Evolutionary conservation across 2,329 filamentous ascomycete genomes (phyloP), one percentile per base, ranked within the genome.

Genomic region (Pyricularia sp.): DNA sequence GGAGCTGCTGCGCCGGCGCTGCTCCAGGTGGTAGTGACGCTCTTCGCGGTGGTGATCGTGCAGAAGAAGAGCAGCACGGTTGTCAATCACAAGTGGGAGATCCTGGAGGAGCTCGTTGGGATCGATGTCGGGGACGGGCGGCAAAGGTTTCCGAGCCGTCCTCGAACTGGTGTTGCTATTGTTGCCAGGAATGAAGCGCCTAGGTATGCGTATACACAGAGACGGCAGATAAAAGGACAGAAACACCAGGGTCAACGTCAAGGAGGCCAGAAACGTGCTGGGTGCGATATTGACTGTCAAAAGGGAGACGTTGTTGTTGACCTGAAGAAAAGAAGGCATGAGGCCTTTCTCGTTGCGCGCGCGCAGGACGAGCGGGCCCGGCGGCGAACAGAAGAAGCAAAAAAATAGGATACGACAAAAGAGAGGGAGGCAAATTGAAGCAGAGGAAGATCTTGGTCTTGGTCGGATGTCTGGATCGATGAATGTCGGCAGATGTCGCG

Each of bases 301-400:
- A 69, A 86, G 78, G 66, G 82, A 83, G 72, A 86, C 78, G 79
- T 84, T 82, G 74, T 83, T 86, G 75, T 85, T 83, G 69, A 86
- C 80, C 64, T 82, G 82, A 69, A 86, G 75, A 73, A 86, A 77
- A 66, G 83, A 83, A 77, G 80, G 80, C 83, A 85, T 85, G 53
- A 57, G 53, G 53, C 53, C 53, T 57, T 57, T 57, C 24, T 24
- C 53, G 22, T 57, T 57, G 49, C 49, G 53, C 53, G 24, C 53
- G 22, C 53, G 53, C 53, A 57, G 53, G n/a, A 57, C 53, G n/a
- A 57, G 53, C 53, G 53, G 53, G 13, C 53, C 22, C 53, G 53
- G 53, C 53, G 53, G 53, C 53, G 53, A 57, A 57, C 53, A 57
- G 9, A 61, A 35, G 26, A 61, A 61, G 59, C 19, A 30, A 61